Base-by-base conservation (phyloP, 305 asterid genomes). In the Coffea humblotiana region DNA sequence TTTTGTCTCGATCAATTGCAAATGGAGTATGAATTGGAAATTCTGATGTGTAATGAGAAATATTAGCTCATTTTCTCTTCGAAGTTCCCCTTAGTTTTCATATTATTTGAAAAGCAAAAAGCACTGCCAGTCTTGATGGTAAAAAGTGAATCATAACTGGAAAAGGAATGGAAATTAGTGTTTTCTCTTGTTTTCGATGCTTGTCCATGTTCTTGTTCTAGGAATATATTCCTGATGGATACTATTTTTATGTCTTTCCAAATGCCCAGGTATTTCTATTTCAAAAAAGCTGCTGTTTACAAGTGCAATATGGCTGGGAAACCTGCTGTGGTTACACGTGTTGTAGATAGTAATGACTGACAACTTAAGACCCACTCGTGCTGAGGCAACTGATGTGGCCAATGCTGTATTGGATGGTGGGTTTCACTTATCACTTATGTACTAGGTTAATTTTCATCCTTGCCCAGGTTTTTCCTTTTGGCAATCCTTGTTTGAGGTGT, bases 301-400 rank as follows among this genome's bases (percentile, higher is more conserved):
- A 94, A 95, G 87, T 95, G 99, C 79, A 95, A 95, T 84, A 94
- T 92, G 98, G 97, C 92, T 69, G 97, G 98, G 77, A 94, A 94
- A 89, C 97, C 98, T 54, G 92, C 95, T 8, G 98, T 92, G 29
- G 91, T 94, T 37, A 94, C 98, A 75, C 97, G 98, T 81, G 98
- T 94, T 82, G 97, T 94, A 78, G 99, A 95, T 81, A 92, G 97
- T 76, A 94, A 94, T 95, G 99, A 94, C 99, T 0, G 97, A 89
- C 92, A 95, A 95, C 83, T 88, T 95, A 68, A 90, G 99, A 86
- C 99, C 98, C 64, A 95, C 99, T 77, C 97, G 99, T 88, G 99
- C 97, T 3, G 99, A 95, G 89, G 99, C 99, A 86, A 95, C 99
- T 72, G 99, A 95, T 89, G 97, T 95, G 29, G 99, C 99, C 77